Percentiles rank a stretch among this genome's conserved stretches.
These are phyloP conservation scores for Phytomonas serpens DNA, from an alignment of 208 protist genomes.

Conservation along the genomic window DNA sequence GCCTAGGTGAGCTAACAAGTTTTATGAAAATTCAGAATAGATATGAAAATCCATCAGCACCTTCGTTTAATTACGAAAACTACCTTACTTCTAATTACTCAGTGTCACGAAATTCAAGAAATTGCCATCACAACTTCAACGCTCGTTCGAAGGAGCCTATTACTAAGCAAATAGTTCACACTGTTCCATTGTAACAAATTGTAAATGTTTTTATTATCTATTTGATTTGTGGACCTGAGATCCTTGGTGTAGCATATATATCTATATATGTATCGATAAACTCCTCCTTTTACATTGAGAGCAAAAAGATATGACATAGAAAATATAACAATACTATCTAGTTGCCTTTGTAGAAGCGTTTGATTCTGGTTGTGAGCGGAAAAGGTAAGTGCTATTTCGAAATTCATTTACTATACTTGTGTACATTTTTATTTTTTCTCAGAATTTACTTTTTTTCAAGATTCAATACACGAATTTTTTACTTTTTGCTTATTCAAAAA, in stretches of 20 bases:
- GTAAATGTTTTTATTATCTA: neutral
- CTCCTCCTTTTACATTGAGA: neutral
- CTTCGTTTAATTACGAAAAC: neutral
- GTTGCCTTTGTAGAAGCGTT: neutral
- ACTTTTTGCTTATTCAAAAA: neutral
- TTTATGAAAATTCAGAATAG: conserved; percentile 37
- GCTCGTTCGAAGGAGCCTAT: neutral
- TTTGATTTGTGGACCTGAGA: neutral
- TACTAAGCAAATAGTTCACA: neutral
- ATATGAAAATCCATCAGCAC: neutral
- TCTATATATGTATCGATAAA: neutral
- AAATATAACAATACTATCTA: neutral
- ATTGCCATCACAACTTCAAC: neutral
- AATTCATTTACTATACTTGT: neutral
- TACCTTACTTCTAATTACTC: neutral
- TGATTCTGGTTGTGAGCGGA: neutral
- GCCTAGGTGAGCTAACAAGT: conserved; percentile 63
- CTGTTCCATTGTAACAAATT: neutral
- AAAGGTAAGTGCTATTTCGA: neutral
- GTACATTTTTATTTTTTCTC: neutral
- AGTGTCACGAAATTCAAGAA: neutral
- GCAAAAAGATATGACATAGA: neutral
- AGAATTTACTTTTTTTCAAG: neutral
- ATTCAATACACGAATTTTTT: neutral
- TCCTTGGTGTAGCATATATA: neutral